Conservation (phyloP, 495 filamentous ascomycete genomes). For the Gamarada debralockiae region DNA sequence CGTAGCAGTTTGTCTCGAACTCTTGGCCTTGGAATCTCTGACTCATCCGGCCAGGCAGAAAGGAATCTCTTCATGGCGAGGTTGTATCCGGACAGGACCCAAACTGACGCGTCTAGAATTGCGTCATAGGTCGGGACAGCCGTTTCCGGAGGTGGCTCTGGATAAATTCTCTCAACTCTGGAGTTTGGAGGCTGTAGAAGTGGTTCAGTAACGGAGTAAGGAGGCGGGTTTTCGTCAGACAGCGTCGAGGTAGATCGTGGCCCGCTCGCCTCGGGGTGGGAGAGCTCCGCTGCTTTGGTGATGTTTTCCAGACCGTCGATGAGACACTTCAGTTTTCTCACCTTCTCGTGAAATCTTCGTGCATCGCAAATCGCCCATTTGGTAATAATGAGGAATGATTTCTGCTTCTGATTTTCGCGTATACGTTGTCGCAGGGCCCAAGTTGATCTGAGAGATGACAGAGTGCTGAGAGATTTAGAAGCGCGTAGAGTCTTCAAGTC, state of each 20-base stretch:
- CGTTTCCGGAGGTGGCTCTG: neutral
- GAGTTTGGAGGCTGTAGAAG: neutral
- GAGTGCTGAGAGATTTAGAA: neutral
- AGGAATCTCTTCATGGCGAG: conserved; percentile 70
- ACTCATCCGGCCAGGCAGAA: conserved; percentile 60
- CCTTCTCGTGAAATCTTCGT: conserved; percentile 20
- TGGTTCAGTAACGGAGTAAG: conserved; percentile 3
- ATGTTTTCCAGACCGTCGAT: conserved; percentile 27
- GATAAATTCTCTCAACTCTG: too few species aligned
- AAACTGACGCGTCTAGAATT: neutral
- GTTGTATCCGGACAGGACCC: conserved; percentile 58
- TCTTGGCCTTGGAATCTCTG: conserved; percentile 65
- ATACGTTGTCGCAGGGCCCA: conserved; percentile 10
- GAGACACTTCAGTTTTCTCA: conserved; percentile 17
- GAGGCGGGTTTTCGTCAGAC: conserved; percentile 4
- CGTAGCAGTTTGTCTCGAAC: conserved; percentile 86
- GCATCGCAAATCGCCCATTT: conserved; percentile 24
- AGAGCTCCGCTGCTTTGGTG: conserved; percentile 11
- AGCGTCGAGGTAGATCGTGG: neutral
- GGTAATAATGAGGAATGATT: conserved; percentile 17
- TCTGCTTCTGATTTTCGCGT: conserved; percentile 18
- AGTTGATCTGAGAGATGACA: neutral
- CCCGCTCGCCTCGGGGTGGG: neutral
- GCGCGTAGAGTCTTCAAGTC: neutral
- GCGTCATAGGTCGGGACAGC: neutral